phyloP scores from a whole-genome alignment of 257 asterid genomes.

The Cinchona pubescens region DNA sequence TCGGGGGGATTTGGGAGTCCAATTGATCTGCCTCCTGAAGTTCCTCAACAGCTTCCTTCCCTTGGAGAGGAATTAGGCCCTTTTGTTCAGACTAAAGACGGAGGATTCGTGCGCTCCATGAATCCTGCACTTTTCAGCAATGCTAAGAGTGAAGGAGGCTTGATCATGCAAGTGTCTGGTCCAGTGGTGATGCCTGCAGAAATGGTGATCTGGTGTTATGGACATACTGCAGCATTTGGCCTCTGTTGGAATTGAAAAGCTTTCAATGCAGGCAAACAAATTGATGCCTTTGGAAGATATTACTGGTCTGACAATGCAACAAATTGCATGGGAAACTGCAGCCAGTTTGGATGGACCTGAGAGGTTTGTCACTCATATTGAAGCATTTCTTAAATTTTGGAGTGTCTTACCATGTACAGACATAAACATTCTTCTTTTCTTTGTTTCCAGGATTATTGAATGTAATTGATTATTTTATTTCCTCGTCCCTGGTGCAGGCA shows the following conservation, averaged over 20 bases:
- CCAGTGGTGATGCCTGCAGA: slow-evolving; percentile 97
- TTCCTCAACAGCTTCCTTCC: slow-evolving; percentile 59
- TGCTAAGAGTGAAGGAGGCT: slow-evolving; percentile 67
- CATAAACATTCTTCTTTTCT: not conserved
- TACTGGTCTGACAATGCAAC: slow-evolving; percentile 80
- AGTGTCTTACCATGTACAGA: not conserved
- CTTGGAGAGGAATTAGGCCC: slow-evolving; percentile 82
- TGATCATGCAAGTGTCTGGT: slow-evolving; percentile 86
- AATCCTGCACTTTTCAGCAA: slow-evolving; percentile 63
- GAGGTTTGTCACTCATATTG: slow-evolving; percentile 47
- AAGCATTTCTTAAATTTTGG: not conserved
- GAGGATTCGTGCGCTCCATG: slow-evolving; percentile 91
- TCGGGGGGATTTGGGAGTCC: slow-evolving; percentile 65
- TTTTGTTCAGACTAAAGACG: slow-evolving; percentile 69
- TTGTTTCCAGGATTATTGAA: slow-evolving; percentile 7
- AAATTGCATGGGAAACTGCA: slow-evolving; percentile 72
- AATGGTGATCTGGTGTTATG: slow-evolving; percentile 85
- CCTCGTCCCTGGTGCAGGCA: slow-evolving; percentile 44
- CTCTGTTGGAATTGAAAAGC: slow-evolving; percentile 87
- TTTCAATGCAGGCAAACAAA: slow-evolving; percentile 88
- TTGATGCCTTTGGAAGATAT: slow-evolving; percentile 91
- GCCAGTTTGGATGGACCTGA: slow-evolving; percentile 57
- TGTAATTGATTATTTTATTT: slow-evolving; percentile 12
- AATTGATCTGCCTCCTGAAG: slow-evolving; percentile 47
- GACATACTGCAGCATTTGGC: slow-evolving; percentile 79